A percentile compares a stretch with the other conserved stretches of the same genome.
Evolutionary conservation across 2,329 filamentous ascomycete genomes (phyloP).

Genomic region (Neopestalotiopsis sp.): DNA sequence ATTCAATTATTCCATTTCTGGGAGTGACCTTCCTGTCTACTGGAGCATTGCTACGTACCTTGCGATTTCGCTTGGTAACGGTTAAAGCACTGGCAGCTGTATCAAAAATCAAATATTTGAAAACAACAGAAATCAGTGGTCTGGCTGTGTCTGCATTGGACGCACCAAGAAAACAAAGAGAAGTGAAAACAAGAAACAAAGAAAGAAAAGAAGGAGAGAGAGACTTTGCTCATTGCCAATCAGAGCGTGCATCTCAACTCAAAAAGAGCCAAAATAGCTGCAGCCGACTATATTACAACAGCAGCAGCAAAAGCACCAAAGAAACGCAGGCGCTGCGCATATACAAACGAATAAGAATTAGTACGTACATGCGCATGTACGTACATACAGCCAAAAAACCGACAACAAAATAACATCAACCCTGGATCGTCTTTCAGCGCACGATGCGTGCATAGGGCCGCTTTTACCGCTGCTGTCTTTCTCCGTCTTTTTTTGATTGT

Average conservation of each 20-base stretch:
- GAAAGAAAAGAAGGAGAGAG: background rate
- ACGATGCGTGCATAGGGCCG: slow-evolving; percentile 17
- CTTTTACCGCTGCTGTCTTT: slow-evolving; percentile 22
- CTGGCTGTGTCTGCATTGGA: background rate
- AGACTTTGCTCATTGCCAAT: background rate
- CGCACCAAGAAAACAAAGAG: background rate
- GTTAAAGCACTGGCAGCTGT: background rate
- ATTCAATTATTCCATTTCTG: slow-evolving; percentile 21
- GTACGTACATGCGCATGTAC: no score
- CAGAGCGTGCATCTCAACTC: background rate
- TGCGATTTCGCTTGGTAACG: background rate
- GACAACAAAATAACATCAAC: background rate
- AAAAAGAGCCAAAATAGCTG: background rate
- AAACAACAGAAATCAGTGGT: background rate
- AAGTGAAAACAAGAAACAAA: background rate
- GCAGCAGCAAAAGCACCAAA: background rate
- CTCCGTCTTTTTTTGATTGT: slow-evolving; percentile 23
- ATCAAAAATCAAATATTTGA: background rate
- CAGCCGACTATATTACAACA: slow-evolving; percentile 15
- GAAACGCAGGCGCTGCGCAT: background rate
- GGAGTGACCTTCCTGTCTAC: slow-evolving; percentile 16
- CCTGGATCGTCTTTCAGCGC: background rate
- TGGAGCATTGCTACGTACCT: slow-evolving; percentile 7
- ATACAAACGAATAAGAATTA: background rate
- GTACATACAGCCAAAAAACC: background rate